phyloP scores from a whole-genome alignment of 371 early-diverging fungal genomes.

The Rhizopus arrhizus region DNA sequence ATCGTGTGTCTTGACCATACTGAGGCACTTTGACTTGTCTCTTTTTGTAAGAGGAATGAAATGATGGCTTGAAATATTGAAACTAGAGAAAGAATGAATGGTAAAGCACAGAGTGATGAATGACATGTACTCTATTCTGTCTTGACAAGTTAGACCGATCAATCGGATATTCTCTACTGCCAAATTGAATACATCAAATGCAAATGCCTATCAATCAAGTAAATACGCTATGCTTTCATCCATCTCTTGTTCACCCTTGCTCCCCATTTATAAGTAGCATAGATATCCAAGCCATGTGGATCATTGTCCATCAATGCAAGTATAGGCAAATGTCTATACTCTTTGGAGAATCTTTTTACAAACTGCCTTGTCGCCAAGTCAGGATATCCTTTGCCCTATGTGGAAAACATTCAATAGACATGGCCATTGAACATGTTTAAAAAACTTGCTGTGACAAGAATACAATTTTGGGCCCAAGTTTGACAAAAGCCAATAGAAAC shows the following conservation, averaged over 20 bases:
- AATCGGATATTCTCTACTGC: slow-evolving; percentile 35
- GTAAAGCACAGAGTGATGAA: too few species aligned
- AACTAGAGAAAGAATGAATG: slow-evolving; percentile 14
- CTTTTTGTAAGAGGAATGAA: slow-evolving; percentile 29
- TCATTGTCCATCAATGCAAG: slow-evolving; percentile 49
- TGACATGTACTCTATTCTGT: slow-evolving; percentile 28
- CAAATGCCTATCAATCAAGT: slow-evolving; percentile 30
- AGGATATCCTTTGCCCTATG: slow-evolving; percentile 50
- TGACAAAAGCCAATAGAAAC: slow-evolving; percentile 36
- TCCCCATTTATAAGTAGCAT: slow-evolving; percentile 55
- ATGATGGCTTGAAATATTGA: slow-evolving; percentile 22
- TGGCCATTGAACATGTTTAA: background rate
- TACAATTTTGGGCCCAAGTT: slow-evolving; percentile 27
- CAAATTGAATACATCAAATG: slow-evolving; percentile 42
- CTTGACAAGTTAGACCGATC: slow-evolving; percentile 38
- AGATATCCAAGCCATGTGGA: slow-evolving; percentile 54
- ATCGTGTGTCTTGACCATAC: slow-evolving; percentile 15
- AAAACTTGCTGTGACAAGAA: slow-evolving; percentile 44
- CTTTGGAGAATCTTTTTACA: slow-evolving; percentile 33
- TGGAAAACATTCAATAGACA: background rate
- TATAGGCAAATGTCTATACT: slow-evolving; percentile 27
- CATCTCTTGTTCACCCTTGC: slow-evolving; percentile 26
- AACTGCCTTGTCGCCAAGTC: slow-evolving; percentile 49
- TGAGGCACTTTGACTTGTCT: slow-evolving; percentile 23
- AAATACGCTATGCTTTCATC: background rate